phyloP scores from a whole-genome alignment of 2,329 filamentous ascomycete species.

The Beauveria bassiana region DNA sequence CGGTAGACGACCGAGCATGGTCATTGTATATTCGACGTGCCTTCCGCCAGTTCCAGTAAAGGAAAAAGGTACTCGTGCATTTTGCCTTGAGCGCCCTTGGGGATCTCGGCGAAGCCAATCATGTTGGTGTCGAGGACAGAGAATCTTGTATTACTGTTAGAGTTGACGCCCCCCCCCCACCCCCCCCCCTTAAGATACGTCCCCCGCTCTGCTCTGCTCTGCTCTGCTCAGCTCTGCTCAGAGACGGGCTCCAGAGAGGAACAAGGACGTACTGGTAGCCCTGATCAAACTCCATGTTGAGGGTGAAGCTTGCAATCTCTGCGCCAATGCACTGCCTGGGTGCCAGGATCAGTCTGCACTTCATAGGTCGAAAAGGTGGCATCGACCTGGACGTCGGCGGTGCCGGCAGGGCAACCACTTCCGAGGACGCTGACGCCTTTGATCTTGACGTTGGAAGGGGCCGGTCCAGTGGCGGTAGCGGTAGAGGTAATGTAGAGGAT shows the following conservation, averaged over 20 bases:
- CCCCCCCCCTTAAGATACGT: no score
- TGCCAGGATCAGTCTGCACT: slow-evolving; percentile 18
- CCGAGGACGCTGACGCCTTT: slow-evolving; percentile 18
- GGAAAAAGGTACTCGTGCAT: slow-evolving; percentile 21
- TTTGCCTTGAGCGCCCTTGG: slow-evolving; percentile 15
- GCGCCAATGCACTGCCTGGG: slow-evolving; percentile 18
- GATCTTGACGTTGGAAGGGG: slow-evolving; percentile 15
- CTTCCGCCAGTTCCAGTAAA: slow-evolving; percentile 19
- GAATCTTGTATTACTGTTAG: slow-evolving; percentile 15
- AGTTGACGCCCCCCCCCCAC: not conserved
- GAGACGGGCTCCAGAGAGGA: not conserved
- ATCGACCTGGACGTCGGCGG: slow-evolving; percentile 19
- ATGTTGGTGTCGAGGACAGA: slow-evolving; percentile 20
- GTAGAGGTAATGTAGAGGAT: slow-evolving; percentile 3
- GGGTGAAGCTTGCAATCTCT: slow-evolving; percentile 22
- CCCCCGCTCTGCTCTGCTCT: no score
- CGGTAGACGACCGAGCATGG: slow-evolving; percentile 15
- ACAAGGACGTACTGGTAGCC: slow-evolving; percentile 18
- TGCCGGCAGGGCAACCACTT: slow-evolving; percentile 19
- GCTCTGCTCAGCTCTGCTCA: no score
- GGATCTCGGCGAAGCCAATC: slow-evolving; percentile 21
- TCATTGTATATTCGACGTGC: slow-evolving; percentile 16
- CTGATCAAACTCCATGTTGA: slow-evolving; percentile 19
- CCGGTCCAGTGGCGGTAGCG: not conserved
- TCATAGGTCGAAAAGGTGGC: slow-evolving; percentile 20